These are phyloP conservation scores for Aaosphaeria arxii DNA, from an alignment of 2,329 filamentous ascomycete genomes.

Conservation along the genomic window DNA sequence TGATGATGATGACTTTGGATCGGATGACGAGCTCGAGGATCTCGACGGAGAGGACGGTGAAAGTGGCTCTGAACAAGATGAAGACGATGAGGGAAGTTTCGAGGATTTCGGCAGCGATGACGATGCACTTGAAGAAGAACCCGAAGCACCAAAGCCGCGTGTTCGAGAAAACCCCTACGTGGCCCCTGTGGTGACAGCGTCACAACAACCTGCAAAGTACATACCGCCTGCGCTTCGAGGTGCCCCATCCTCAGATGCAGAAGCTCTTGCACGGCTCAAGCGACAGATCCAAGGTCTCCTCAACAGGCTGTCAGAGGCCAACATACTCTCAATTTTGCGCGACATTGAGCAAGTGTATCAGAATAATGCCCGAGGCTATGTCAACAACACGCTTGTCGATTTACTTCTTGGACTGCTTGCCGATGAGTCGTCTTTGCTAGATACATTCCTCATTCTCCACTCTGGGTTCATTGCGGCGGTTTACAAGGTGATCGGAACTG, in stretches of 20 bases:
- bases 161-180: constrained; percentile 84
- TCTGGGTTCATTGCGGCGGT: constrained; percentile 86
- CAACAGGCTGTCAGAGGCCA: constrained; percentile 90
- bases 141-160: constrained; percentile 33
- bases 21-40: constrained; percentile 17
- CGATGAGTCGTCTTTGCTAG: constrained; percentile 73
- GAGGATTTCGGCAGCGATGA: constrained; percentile 37
- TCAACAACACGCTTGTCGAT: constrained; percentile 76
- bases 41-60: constrained; percentile 16
- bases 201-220: constrained; percentile 64
- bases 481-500: constrained; percentile 82
- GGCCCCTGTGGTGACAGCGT: constrained; percentile 58
- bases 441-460: constrained; percentile 87
- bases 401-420: constrained; percentile 75
- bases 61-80: background rate
- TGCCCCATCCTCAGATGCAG: constrained; percentile 60
- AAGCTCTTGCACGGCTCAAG: constrained; percentile 66
- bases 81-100: constrained; percentile 13
- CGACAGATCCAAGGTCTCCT: constrained; percentile 84
- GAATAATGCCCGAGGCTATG: constrained; percentile 79
- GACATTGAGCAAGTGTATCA: constrained; percentile 83
- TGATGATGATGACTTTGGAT: constrained; percentile 11
- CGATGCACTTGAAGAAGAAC: constrained; percentile 24
- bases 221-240: constrained; percentile 81
- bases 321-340: constrained; percentile 76